phyloP scores from a whole-genome alignment of 2,329 filamentous ascomycete genomes.

The Tothia fuscella region DNA sequence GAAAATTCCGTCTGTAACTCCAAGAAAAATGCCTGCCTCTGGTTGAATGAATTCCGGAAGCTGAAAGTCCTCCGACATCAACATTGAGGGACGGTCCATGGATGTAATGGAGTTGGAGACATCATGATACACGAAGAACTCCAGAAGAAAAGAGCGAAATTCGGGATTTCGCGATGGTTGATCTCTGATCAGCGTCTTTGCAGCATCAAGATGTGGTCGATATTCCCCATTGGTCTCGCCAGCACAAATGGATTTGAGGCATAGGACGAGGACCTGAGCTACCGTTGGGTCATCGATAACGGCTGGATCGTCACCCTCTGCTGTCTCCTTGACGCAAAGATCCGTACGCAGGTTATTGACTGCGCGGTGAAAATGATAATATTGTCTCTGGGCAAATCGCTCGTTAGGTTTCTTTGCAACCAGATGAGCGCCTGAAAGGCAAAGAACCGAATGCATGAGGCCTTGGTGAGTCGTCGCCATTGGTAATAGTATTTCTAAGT shows the following conservation, averaged over 20 bases:
- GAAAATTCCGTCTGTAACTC: conserved; percentile 73
- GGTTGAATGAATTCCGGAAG: conserved; percentile 44
- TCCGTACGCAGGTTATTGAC: conserved; percentile 26
- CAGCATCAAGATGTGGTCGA: conserved; percentile 65
- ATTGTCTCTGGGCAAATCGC: conserved; percentile 41
- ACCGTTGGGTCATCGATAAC: conserved; percentile 47
- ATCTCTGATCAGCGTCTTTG: conserved; percentile 55
- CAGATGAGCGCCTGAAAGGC: conserved; percentile 66
- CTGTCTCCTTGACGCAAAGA: conserved; percentile 17
- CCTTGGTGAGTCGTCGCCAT: conserved; percentile 70
- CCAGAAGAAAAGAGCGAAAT: conserved; percentile 59
- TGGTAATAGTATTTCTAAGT: conserved; percentile 57
- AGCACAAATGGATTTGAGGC: conserved; percentile 49
- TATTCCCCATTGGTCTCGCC: conserved; percentile 57
- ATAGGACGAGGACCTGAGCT: conserved; percentile 47
- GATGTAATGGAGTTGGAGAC: conserved; percentile 47
- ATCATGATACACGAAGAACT: conserved; percentile 77
- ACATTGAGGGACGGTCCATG: conserved; percentile 39
- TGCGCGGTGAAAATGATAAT: conserved; percentile 40
- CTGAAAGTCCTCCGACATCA: conserved; percentile 40
- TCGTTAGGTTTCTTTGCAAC: conserved; percentile 36
- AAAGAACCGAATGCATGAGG: conserved; percentile 82
- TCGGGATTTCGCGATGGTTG: conserved; percentile 50
- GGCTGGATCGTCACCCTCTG: conserved; percentile 26
- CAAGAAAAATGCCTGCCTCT: conserved; percentile 53